A percentile compares a stretch with the other conserved stretches of the same genome.
phyloP scores from a whole-genome alignment of 192 early-diverging fungal genomes.

The Backusella liffmaniae region DNA sequence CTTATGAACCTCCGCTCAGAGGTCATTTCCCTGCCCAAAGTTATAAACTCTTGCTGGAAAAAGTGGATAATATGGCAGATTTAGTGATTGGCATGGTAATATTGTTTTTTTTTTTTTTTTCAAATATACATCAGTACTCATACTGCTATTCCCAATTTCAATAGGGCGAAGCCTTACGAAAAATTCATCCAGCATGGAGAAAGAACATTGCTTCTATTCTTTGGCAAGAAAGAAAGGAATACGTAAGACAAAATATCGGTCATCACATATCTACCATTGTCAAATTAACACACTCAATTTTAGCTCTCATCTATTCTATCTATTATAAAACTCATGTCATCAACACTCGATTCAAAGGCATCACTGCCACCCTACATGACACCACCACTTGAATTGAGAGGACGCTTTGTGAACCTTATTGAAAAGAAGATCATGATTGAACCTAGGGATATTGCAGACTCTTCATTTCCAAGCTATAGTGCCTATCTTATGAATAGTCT shows the following conservation, averaged over 20 bases:
- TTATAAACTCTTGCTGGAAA: conserved; percentile 26
- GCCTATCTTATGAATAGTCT: conserved; percentile 14
- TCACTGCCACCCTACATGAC: conserved; percentile 26
- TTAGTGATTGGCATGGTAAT: conserved; percentile 33
- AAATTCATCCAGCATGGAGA: conserved; percentile 2
- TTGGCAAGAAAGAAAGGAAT: conserved; percentile 6
- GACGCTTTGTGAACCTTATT: background rate
- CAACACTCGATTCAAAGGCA: conserved; percentile 26
- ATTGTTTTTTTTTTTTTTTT: background rate
- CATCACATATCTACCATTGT: background rate
- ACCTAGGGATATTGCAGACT: background rate
- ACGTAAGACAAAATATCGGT: background rate
- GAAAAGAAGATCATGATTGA: conserved; percentile 17
- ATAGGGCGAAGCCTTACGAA: background rate
- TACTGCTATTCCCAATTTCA: background rate
- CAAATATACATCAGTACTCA: background rate
- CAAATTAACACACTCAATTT: background rate
- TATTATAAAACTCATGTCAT: conserved; percentile 22
- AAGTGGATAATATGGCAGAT: conserved; percentile 37
- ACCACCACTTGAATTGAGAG: conserved; percentile 12
- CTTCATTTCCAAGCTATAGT: background rate
- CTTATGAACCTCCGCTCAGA: conserved; percentile 39
- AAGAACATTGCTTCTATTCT: background rate
- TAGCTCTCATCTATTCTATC: background rate
- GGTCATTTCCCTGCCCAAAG: conserved; percentile 32